These are phyloP conservation scores for Camellia japonica DNA, from an alignment of 148 eudicot genomes.

Conservation along the genomic window DNA sequence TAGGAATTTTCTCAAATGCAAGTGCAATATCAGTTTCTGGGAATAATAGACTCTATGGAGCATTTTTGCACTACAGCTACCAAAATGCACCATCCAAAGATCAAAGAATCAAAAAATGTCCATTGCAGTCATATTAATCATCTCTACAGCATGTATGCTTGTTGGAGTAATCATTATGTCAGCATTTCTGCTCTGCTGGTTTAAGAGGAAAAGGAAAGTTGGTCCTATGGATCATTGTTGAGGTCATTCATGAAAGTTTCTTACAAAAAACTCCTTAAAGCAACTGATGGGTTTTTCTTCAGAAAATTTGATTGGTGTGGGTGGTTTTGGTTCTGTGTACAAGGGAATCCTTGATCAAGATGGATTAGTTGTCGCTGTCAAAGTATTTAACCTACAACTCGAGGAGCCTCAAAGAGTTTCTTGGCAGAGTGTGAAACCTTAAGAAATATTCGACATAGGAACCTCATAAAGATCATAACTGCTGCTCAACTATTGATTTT, in stretches of 20 bases:
- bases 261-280: background rate
- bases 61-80: background rate
- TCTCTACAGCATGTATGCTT: background rate
- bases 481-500: constrained; percentile 12
- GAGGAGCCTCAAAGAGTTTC: constrained; percentile 12
- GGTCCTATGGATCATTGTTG: background rate
- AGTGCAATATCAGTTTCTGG: constrained; percentile 12
- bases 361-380: background rate
- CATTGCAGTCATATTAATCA: background rate
- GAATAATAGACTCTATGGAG: constrained; percentile 16
- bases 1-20: constrained; percentile 11
- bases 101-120: background rate
- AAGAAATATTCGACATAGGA: constrained; percentile 2
- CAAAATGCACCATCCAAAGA: background rate
- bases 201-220: background rate
- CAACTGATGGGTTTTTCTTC: constrained; percentile 5
- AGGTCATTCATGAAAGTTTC: background rate
- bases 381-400: constrained; percentile 10
- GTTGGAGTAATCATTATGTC: background rate
- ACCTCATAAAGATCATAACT: constrained; percentile 8
- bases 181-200: too few relatives aligned
- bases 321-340: background rate
- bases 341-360: background rate
- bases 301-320: background rate
- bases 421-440: constrained; percentile 4